These are phyloP conservation scores for Chlamydomonas sp. DNA, from an alignment of 139 green algal genomes.

Conservation along the genomic window DNA sequence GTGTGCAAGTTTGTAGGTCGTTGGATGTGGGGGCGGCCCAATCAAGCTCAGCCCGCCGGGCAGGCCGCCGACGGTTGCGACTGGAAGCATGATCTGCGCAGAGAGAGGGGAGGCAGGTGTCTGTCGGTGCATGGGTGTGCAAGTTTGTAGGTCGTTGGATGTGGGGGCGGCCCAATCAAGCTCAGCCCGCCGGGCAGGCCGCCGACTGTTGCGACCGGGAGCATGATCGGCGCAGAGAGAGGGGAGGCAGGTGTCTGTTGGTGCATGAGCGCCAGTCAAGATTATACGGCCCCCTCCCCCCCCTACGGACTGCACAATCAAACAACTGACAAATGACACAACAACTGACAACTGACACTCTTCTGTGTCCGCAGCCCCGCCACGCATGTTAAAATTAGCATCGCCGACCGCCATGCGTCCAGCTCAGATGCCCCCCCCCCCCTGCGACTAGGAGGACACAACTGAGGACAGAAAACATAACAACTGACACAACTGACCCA, in stretches of 20 bases:
- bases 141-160: neutral
- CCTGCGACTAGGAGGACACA: neutral
- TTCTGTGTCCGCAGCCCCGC: too few species aligned
- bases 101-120: neutral
- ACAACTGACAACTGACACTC: too few species aligned
- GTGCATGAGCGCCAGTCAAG: too few species aligned
- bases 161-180: neutral
- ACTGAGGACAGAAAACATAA: too few species aligned
- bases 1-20: conserved; percentile 1
- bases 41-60: conserved; percentile 58
- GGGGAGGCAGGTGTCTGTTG: too few species aligned
- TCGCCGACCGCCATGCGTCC: too few species aligned
- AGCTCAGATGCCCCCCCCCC: neutral
- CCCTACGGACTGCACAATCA: too few species aligned
- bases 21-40: neutral
- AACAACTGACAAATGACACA: too few species aligned
- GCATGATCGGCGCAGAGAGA: conserved; percentile 25
- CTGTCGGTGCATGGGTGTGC: conserved; percentile 1
- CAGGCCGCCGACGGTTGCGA: conserved; percentile 51
- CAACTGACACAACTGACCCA: too few species aligned
- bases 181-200: conserved; percentile 67
- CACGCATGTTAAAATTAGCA: too few species aligned
- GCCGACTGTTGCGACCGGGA: conserved; percentile 57
- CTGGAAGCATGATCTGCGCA: conserved; percentile 47
- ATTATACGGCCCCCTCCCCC: too few species aligned